These are phyloP conservation scores for Edaphochlamys debaryana DNA, from an alignment of 139 green algal species.

Conservation along the genomic window DNA sequence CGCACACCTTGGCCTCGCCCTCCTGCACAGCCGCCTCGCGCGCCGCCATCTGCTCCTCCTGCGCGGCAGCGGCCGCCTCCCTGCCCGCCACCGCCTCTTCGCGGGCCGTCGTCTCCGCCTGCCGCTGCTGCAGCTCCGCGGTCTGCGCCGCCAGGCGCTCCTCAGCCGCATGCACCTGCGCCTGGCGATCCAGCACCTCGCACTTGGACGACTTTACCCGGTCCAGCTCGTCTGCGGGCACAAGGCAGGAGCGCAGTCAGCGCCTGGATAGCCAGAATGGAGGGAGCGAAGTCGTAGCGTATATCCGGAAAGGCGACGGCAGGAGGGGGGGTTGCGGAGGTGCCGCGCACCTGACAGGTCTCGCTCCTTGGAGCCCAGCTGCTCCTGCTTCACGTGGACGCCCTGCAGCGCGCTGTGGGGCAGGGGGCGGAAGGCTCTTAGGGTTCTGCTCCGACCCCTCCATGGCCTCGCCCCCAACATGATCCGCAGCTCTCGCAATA, in stretches of 20 bases:
- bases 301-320: too few relatives aligned
- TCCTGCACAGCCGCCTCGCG: background rate
- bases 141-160: background rate
- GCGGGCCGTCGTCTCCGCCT: background rate
- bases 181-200: slow-evolving; percentile 37
- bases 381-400: slow-evolving; percentile 3
- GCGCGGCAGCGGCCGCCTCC: background rate
- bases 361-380: slow-evolving; percentile 20
- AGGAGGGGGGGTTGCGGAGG: too few relatives aligned
- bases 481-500: too few relatives aligned
- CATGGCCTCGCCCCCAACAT: too few relatives aligned
- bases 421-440: background rate
- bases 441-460: too few relatives aligned
- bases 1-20: background rate
- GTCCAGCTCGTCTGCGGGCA: slow-evolving; percentile 31
- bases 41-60: background rate
- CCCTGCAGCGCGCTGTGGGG: slow-evolving; percentile 23
- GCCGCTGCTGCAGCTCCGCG: background rate
- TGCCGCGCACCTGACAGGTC: slow-evolving; percentile 40
- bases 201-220: slow-evolving; percentile 37
- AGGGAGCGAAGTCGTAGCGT: too few relatives aligned
- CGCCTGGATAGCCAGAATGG: too few relatives aligned
- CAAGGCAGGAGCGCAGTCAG: too few relatives aligned
- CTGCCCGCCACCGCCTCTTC: background rate
- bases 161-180: background rate